phyloP scores from a whole-genome alignment of 495 filamentous ascomycete species.

The Clohesyomyces aquaticus region DNA sequence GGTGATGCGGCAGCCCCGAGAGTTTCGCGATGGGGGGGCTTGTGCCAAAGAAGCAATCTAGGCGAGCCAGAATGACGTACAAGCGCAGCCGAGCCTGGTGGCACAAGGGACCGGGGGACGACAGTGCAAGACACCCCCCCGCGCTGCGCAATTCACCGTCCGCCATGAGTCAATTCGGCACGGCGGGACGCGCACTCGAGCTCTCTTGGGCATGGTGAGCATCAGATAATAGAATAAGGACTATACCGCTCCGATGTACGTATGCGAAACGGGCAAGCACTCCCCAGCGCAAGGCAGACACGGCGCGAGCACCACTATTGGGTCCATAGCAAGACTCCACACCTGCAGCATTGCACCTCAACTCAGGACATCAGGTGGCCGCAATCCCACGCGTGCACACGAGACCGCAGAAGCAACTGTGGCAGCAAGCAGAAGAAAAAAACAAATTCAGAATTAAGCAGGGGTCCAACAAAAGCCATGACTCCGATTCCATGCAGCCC shows the following conservation, averaged over 20 bases:
- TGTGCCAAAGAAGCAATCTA: background rate
- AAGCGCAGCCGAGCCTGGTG: background rate
- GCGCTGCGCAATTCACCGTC: conserved; percentile 6
- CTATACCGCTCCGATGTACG: background rate
- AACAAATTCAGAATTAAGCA: conserved; percentile 16
- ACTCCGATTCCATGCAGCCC: conserved; percentile 31
- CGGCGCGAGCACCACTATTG: too few species aligned
- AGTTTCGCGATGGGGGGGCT: background rate
- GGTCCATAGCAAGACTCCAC: too few species aligned
- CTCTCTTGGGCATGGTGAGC: too few species aligned
- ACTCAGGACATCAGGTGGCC: conserved; percentile 29
- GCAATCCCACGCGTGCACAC: background rate
- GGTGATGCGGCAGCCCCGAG: conserved; percentile 10
- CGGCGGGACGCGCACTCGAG: background rate
- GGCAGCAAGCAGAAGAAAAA: conserved; percentile 11
- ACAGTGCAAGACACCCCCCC: conserved; percentile 12
- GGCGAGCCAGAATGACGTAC: conserved; percentile 4
- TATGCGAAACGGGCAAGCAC: background rate
- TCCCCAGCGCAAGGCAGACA: conserved; percentile 32
- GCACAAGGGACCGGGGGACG: too few species aligned
- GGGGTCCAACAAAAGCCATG: conserved; percentile 9
- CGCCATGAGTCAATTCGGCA: conserved; percentile 23
- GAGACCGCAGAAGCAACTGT: background rate
- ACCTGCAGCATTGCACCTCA: background rate
- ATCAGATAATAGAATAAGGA: too few species aligned